A percentile compares a stretch with the other conserved stretches of the same genome.
Evolutionary conservation across 106 monocot genomes (phyloP).

Genomic region (Posidonia australis): DNA sequence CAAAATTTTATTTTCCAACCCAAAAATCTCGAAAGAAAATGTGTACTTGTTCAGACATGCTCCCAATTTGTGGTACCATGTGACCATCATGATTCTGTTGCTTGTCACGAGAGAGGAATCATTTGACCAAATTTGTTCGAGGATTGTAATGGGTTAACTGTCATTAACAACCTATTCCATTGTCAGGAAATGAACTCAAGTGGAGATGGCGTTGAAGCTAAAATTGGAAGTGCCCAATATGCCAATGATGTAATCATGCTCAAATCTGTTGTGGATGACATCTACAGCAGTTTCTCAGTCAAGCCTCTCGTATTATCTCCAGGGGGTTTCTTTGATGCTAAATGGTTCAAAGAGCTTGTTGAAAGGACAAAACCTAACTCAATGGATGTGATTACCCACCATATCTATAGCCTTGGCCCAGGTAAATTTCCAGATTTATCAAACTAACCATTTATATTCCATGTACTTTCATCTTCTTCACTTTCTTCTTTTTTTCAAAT

Average conservation of each 20-base stretch:
- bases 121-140: background rate
- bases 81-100: too few relatives aligned
- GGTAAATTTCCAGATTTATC: conserved; percentile 21
- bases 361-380: conserved; percentile 47
- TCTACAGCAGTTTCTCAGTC: conserved; percentile 27
- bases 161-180: background rate
- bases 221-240: conserved; percentile 56
- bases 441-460: background rate
- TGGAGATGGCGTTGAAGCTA: conserved; percentile 60
- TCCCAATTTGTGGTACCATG: too few relatives aligned
- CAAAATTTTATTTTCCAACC: too few relatives aligned
- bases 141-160: background rate
- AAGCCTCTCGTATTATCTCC: conserved; percentile 73
- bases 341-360: conserved; percentile 58
- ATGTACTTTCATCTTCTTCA: background rate
- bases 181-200: conserved; percentile 85
- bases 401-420: conserved; percentile 90
- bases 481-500: background rate
- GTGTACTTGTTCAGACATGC: too few relatives aligned
- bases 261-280: conserved; percentile 37
- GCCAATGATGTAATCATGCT: conserved; percentile 52
- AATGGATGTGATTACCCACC: conserved; percentile 81
- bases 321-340: conserved; percentile 57
- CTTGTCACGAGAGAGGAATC: background rate
- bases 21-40: too few relatives aligned